phyloP scores from a whole-genome alignment of 352 stramenopile species.

The Phytophthora pisi region DNA sequence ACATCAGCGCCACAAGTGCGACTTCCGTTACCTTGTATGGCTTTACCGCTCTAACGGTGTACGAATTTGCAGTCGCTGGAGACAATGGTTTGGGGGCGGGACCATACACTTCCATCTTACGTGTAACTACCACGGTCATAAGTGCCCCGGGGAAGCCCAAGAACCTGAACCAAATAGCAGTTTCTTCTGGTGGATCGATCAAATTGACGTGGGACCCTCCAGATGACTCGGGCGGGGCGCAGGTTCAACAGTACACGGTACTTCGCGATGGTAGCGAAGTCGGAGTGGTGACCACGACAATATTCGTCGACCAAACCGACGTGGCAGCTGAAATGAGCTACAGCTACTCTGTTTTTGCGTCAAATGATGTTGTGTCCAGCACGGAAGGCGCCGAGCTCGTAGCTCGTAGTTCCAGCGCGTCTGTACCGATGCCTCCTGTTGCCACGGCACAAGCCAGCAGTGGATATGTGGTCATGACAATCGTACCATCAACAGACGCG shows the following conservation, averaged over 20 bases:
- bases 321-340: slow-evolving; percentile 41
- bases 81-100: slow-evolving; percentile 46
- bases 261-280: slow-evolving; percentile 39
- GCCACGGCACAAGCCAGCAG: slow-evolving; percentile 25
- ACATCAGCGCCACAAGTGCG: slow-evolving; percentile 16
- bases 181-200: slow-evolving; percentile 47
- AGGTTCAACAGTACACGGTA: slow-evolving; percentile 46
- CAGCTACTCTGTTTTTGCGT: slow-evolving; percentile 46
- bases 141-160: slow-evolving; percentile 39
- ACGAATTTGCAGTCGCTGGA: slow-evolving; percentile 46
- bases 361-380: slow-evolving; percentile 31
- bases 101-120: slow-evolving; percentile 38
- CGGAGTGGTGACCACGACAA: not conserved
- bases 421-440: slow-evolving; percentile 20
- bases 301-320: slow-evolving; percentile 37
- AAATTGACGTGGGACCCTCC: slow-evolving; percentile 47
- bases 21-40: slow-evolving; percentile 32
- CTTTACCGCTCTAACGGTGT: slow-evolving; percentile 30
- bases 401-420: slow-evolving; percentile 24
- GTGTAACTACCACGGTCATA: slow-evolving; percentile 31
- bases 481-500: slow-evolving; percentile 30
- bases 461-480: slow-evolving; percentile 34
- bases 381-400: slow-evolving; percentile 9
- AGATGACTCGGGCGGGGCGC: slow-evolving; percentile 42
- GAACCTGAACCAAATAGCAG: slow-evolving; percentile 37